A percentile compares a stretch with the other conserved stretches of the same genome.
These are phyloP conservation scores for Diospyros kaki DNA, from an alignment of 148 eudicot genomes.

Conservation along the genomic window DNA sequence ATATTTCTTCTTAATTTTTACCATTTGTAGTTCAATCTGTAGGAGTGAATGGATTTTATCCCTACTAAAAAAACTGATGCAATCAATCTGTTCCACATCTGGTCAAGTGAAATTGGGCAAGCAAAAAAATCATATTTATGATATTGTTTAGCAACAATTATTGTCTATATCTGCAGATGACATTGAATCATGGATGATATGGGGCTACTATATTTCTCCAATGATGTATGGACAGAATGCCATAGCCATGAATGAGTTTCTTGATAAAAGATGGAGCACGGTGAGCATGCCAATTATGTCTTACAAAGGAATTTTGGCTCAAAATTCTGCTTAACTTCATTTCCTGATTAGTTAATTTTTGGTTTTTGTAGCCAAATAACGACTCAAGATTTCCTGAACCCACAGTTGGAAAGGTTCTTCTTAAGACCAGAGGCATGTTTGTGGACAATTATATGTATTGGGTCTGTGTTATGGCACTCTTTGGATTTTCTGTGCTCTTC, in stretches of 20 bases:
- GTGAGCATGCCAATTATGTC: constrained; percentile 17
- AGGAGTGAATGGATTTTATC: neutral
- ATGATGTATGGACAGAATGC: constrained; percentile 54
- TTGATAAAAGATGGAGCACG: constrained; percentile 45
- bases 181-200: constrained; percentile 40
- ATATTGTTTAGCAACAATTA: neutral
- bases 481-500: constrained; percentile 52
- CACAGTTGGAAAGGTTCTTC: constrained; percentile 26
- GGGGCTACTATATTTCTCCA: constrained; percentile 46
- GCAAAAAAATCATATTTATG: neutral
- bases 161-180: constrained; percentile 29
- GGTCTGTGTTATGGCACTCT: constrained; percentile 46
- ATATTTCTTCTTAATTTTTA: neutral
- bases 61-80: neutral
- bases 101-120: neutral
- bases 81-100: neutral
- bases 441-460: constrained; percentile 43
- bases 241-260: constrained; percentile 37
- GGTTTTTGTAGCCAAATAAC: constrained; percentile 21
- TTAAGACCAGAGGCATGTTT: constrained; percentile 40
- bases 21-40: neutral
- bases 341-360: neutral
- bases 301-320: neutral
- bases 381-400: constrained; percentile 25
- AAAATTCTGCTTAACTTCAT: constrained; percentile 1